Evolutionary conservation across 768 basidiomycete species (phyloP), one percentile per base, ranked within the genome.

Genomic region (Suillus variegatus): DNA sequence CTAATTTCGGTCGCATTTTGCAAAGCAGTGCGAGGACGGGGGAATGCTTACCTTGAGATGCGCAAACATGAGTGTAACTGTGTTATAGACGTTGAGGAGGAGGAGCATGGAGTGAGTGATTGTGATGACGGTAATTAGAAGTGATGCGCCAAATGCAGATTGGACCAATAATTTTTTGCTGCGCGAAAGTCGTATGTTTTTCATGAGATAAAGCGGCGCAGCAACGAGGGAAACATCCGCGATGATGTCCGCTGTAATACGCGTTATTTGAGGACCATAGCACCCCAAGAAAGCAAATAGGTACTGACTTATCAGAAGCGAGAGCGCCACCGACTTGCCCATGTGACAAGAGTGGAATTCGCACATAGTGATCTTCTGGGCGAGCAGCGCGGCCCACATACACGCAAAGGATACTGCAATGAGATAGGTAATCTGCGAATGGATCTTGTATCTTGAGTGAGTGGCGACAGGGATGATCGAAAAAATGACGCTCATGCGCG

Each of bases 331-430:
- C 2, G 65, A 22, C 9, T 6, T 12, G 0, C 44, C 41, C 14
- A 69, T 6, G 2, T 3, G 0, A 49, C 76, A 75, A 0, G 18
- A 4, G 7, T 62, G 0, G 1, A 35, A 6, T 41, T 61, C 0
- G 22, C 72, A 74, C 4, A 71, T 47, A 2, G 13, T 14, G 18
- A 69, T 56, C 16, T 43, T 69, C 58, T 75, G 74, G 13, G 7
- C 51, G 0, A 75, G 13, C 61, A 68, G 12, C 0, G 60, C 74
- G 22, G 36, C 54, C 72, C 74, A 75, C 75, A 75, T 75, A 58
- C 65, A 9, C 20, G 65, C 0, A 36, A 77, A 75, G 1, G 66
- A 65, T 40, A 22, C 44, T 49, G 69, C 68, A 13, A 69, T 38
- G 14, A 66, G 8, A 55, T 16, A 58, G 0, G 58, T 41, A 35